Evolutionary conservation across 768 basidiomycete species (phyloP).

Genomic region (Imleria badia): DNA sequence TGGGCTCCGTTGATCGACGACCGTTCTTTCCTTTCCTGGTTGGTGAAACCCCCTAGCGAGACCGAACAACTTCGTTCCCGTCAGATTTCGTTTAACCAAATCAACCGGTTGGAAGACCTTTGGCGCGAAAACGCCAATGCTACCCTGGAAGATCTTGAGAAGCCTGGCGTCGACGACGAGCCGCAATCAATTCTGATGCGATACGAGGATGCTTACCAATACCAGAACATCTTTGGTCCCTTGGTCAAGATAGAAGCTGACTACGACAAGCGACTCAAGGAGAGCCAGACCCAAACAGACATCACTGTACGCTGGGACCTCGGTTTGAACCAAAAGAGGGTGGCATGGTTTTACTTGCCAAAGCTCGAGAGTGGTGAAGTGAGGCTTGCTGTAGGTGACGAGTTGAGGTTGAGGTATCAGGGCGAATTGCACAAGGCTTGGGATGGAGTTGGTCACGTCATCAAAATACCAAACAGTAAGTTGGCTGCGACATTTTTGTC

Average conservation of each 20-base stretch:
- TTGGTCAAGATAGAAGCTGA: conserved; percentile 99
- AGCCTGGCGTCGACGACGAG: conserved; percentile 97
- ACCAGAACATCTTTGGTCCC: conserved; percentile 99
- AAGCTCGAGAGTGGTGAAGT: conserved; percentile 99
- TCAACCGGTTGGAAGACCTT: conserved; percentile 94
- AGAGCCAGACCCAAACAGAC: conserved; percentile 97
- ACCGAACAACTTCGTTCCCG: conserved; percentile 94
- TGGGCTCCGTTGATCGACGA: conserved; percentile 99
- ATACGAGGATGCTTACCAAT: conserved; percentile 99
- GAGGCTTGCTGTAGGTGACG: conserved; percentile 93
- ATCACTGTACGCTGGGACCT: conserved; percentile 97
- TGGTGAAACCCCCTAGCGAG: conserved; percentile 96
- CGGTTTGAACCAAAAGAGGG: conserved; percentile 96
- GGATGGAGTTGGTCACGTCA: conserved; percentile 98
- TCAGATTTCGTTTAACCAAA: conserved; percentile 95
- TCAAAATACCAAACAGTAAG: conserved; percentile 99
- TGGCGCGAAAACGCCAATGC: conserved; percentile 97
- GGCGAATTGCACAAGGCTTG: conserved; percentile 91
- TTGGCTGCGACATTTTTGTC: conserved; percentile 5
- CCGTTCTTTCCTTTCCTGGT: conserved; percentile 97
- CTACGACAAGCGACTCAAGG: conserved; percentile 97
- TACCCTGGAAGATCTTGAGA: conserved; percentile 94
- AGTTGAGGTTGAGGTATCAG: conserved; percentile 83
- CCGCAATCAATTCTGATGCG: conserved; percentile 86
- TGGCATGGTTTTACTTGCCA: conserved; percentile 97